phyloP scores from a whole-genome alignment of 805 yeast species.

The Yamadazyma takamatsuzukensis region DNA sequence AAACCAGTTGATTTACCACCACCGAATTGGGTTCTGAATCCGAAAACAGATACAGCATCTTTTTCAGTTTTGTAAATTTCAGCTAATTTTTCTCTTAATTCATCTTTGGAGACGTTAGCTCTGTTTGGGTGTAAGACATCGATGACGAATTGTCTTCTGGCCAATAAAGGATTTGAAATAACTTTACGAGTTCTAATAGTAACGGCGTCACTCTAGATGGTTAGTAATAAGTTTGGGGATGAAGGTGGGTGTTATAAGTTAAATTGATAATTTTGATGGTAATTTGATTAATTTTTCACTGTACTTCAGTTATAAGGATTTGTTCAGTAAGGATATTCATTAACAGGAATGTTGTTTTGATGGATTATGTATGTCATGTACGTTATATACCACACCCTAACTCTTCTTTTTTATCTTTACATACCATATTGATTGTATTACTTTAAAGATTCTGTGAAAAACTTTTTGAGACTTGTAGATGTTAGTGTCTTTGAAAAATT shows the following conservation, averaged over 20 bases:
- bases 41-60: conserved; percentile 95
- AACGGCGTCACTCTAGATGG: conserved; percentile 90
- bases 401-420: conserved; percentile 8
- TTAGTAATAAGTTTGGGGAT: conserved; percentile 14
- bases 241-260: background rate
- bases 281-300: background rate
- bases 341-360: no score
- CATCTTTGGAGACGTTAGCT: conserved; percentile 99
- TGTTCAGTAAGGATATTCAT: background rate
- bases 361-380: no score
- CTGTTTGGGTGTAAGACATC: conserved; percentile 99
- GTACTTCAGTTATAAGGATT: background rate
- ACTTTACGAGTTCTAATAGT: conserved; percentile 99
- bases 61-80: conserved; percentile 86
- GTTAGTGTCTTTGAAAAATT: no score
- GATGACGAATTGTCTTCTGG: conserved; percentile 99
- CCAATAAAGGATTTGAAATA: conserved; percentile 97
- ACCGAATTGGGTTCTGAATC: conserved; percentile 99
- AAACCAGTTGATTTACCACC: conserved; percentile 99
- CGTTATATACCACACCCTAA: no score
- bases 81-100: conserved; percentile 92
- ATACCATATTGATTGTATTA: conserved; percentile 19
- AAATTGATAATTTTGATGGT: background rate
- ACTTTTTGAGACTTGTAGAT: no score
- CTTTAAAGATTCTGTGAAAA: conserved; percentile 12